Evolutionary conservation across 2,329 filamentous ascomycete genomes (phyloP).

Genomic region (Esteya vermicola): DNA sequence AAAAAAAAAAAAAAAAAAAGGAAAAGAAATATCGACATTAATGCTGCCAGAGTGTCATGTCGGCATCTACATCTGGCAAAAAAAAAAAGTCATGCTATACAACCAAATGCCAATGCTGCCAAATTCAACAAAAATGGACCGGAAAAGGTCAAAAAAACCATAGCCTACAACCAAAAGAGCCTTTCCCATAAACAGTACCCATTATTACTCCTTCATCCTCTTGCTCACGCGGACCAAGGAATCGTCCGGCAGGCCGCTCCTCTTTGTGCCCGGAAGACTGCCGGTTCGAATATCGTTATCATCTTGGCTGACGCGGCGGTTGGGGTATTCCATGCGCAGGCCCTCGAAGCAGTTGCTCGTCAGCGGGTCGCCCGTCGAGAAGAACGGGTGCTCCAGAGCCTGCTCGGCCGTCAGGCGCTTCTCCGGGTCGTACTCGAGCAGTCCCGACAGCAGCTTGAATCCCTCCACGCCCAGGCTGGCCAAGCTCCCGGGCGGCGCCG

Average conservation of each 20-base stretch:
- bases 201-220: conserved; percentile 39
- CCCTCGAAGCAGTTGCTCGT: conserved; percentile 84
- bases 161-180: neutral
- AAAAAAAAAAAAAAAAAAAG: too few relatives aligned
- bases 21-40: too few relatives aligned
- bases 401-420: conserved; percentile 77
- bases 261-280: conserved; percentile 80
- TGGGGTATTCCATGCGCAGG: conserved; percentile 75
- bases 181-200: neutral
- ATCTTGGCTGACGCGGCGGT: conserved; percentile 80
- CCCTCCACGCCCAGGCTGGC: conserved; percentile 60
- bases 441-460: conserved; percentile 62
- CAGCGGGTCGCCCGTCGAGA: conserved; percentile 58
- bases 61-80: too few relatives aligned
- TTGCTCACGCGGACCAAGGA: conserved; percentile 48
- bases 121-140: too few relatives aligned
- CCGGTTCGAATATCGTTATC: conserved; percentile 91
- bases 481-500: conserved; percentile 21
- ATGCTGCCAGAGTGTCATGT: too few relatives aligned
- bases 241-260: conserved; percentile 75
- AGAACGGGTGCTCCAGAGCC: conserved; percentile 85
- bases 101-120: too few relatives aligned
- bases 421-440: conserved; percentile 86
- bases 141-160: too few relatives aligned
- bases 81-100: too few relatives aligned